A percentile compares a stretch with the other conserved stretches of the same genome.
Evolutionary conservation across 148 eudicot genomes (phyloP).

Genomic region (Chenopodium album): DNA sequence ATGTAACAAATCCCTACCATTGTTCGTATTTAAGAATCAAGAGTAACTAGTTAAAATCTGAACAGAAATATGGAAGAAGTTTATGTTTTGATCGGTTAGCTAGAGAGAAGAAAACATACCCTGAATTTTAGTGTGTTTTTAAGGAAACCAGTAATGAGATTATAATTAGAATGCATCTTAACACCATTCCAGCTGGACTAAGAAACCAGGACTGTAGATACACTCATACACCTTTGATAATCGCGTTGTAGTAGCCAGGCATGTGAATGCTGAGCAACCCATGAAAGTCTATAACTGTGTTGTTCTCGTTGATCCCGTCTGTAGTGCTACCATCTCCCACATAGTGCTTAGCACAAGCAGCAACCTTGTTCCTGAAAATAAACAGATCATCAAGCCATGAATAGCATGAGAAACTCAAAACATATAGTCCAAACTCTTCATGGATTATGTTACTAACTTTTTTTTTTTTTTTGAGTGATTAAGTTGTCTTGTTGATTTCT

Average conservation of each 20-base stretch:
- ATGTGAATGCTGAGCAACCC: constrained; percentile 71
- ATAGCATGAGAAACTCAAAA: not conserved
- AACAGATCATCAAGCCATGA: not conserved
- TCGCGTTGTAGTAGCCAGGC: constrained; percentile 65
- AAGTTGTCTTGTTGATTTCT: too few species aligned
- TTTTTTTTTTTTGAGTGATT: too few species aligned
- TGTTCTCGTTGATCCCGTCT: constrained; percentile 63
- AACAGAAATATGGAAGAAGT: too few species aligned
- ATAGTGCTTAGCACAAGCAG: constrained; percentile 83
- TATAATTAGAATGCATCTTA: constrained; percentile 71
- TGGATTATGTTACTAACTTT: too few species aligned
- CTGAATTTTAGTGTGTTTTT: constrained; percentile 62
- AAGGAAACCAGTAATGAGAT: constrained; percentile 62
- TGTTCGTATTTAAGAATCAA: not conserved
- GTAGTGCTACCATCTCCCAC: constrained; percentile 92
- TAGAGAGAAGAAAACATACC: constrained; percentile 30
- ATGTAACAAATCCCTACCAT: constrained; percentile 80
- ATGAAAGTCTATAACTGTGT: constrained; percentile 53
- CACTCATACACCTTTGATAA: constrained; percentile 51
- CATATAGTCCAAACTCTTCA: not conserved
- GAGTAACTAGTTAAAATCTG: not conserved
- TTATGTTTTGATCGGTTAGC: too few species aligned
- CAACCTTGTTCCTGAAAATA: constrained; percentile 54
- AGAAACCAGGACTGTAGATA: constrained; percentile 75
- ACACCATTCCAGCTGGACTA: constrained; percentile 87